These are phyloP conservation scores for Vigna nakashimae DNA, from an alignment of 306 rosid genomes.

Conservation along the genomic window DNA sequence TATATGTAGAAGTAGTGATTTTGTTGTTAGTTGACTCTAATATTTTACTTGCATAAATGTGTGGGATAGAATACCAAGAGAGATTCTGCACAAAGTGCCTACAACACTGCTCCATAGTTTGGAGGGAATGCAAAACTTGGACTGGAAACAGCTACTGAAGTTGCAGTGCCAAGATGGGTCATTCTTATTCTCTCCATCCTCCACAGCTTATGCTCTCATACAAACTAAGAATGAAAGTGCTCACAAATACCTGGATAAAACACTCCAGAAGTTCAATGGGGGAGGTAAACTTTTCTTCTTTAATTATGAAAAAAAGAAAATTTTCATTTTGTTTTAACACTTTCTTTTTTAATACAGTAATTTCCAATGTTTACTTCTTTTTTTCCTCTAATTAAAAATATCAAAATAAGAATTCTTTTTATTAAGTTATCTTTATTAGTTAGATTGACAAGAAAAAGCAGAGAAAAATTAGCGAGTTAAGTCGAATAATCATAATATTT, in stretches of 20 bases:
- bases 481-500: neutral
- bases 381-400: too few relatives aligned
- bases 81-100: slow-evolving; percentile 70
- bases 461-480: neutral
- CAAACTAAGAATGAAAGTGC: slow-evolving; percentile 62
- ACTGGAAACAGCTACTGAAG: slow-evolving; percentile 77
- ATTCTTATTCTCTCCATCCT: slow-evolving; percentile 78
- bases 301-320: neutral
- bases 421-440: neutral
- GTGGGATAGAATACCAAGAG: slow-evolving; percentile 70
- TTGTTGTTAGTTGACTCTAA: neutral
- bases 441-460: neutral
- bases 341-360: neutral
- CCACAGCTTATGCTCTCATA: slow-evolving; percentile 78
- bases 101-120: slow-evolving; percentile 83
- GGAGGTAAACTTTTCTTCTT: slow-evolving; percentile 60
- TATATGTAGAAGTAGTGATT: too few relatives aligned
- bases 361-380: neutral
- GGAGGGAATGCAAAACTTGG: slow-evolving; percentile 80
- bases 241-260: slow-evolving; percentile 53
- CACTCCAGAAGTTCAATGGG: slow-evolving; percentile 62
- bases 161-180: slow-evolving; percentile 81
- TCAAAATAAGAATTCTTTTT: neutral
- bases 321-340: neutral
- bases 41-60: neutral